These are phyloP conservation scores for Sungouiozyma ichnusensis DNA, from an alignment of 805 yeast species.

Conservation along the genomic window DNA sequence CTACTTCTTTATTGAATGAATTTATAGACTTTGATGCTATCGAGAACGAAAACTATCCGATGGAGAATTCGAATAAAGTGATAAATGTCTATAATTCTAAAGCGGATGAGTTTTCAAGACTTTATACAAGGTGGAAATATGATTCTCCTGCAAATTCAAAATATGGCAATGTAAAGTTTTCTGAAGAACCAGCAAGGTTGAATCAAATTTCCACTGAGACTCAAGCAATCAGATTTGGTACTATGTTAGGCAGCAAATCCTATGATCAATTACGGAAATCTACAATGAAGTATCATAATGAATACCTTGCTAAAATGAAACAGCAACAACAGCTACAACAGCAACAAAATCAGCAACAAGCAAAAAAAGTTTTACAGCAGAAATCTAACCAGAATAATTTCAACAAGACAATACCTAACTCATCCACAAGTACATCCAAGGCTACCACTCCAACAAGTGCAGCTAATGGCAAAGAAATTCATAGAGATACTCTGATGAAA, in stretches of 20 bases:
- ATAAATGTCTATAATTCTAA: conserved; percentile 39
- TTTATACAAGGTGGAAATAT: conserved; percentile 56
- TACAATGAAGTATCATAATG: conserved; percentile 56
- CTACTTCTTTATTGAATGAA: conserved; percentile 29
- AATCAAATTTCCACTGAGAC: conserved; percentile 79
- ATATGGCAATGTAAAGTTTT: conserved; percentile 38
- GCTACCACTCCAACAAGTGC: background rate
- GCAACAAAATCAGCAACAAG: conserved; percentile 3
- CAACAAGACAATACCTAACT: background rate
- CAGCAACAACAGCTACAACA: conserved; percentile 18
- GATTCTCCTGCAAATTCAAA: conserved; percentile 43
- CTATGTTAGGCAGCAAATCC: conserved; percentile 81
- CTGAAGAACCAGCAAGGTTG: conserved; percentile 70
- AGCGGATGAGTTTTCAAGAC: conserved; percentile 36
- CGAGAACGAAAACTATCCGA: conserved; percentile 14
- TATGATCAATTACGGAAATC: conserved; percentile 72
- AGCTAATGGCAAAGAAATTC: background rate
- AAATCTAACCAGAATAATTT: background rate
- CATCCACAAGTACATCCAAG: background rate
- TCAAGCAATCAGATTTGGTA: conserved; percentile 82
- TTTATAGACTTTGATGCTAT: conserved; percentile 33
- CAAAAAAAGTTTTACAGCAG: background rate
- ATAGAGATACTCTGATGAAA: background rate
- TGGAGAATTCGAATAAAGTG: conserved; percentile 13
- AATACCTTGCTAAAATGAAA: conserved; percentile 30